A percentile compares a stretch with the other conserved stretches of the same genome.
phyloP scores from a whole-genome alignment of 805 yeast genomes.

The Isabelozyma pseudorhagii region DNA sequence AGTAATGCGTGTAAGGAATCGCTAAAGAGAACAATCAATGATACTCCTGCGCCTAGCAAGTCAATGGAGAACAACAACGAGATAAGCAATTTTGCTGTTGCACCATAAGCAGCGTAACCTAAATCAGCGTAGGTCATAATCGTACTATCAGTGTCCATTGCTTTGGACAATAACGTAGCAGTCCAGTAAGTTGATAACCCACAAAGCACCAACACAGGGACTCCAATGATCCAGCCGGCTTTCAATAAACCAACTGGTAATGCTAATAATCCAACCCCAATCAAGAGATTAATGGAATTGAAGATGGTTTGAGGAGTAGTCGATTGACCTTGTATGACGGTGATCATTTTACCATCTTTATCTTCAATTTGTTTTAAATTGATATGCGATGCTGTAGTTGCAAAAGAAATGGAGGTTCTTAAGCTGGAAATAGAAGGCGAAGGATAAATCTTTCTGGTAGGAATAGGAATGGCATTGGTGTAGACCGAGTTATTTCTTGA shows the following conservation, averaged over 20 bases:
- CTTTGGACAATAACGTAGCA: conserved; percentile 67
- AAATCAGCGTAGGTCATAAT: conserved; percentile 85
- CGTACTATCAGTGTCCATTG: conserved; percentile 78
- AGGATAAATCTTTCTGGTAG: conserved; percentile 26
- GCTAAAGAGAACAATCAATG: conserved; percentile 77
- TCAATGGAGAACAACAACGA: conserved; percentile 75
- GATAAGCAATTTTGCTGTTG: conserved; percentile 68
- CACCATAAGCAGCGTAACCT: conserved; percentile 82
- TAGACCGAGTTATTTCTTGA: conserved; percentile 27
- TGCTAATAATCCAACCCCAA: conserved; percentile 68
- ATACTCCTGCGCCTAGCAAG: conserved; percentile 75
- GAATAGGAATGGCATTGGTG: conserved; percentile 17
- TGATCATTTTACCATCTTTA: conserved; percentile 63
- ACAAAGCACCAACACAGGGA: conserved; percentile 53
- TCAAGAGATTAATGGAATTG: conserved; percentile 67
- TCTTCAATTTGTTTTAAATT: conserved; percentile 65
- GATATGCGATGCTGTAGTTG: conserved; percentile 47
- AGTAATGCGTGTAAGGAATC: conserved; percentile 75
- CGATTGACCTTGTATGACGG: conserved; percentile 77
- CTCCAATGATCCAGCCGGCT: conserved; percentile 68
- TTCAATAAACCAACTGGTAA: conserved; percentile 62
- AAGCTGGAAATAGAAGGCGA: conserved; percentile 45
- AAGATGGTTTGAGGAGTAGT: conserved; percentile 75
- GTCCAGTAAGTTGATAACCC: conserved; percentile 73
- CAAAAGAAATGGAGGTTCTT: conserved; percentile 30